Percentiles rank a stretch among this genome's conserved stretches.
These are phyloP conservation scores for Volvariella volvacea DNA, from an alignment of 1,284 basidiomycete genomes.

Conservation along the genomic window DNA sequence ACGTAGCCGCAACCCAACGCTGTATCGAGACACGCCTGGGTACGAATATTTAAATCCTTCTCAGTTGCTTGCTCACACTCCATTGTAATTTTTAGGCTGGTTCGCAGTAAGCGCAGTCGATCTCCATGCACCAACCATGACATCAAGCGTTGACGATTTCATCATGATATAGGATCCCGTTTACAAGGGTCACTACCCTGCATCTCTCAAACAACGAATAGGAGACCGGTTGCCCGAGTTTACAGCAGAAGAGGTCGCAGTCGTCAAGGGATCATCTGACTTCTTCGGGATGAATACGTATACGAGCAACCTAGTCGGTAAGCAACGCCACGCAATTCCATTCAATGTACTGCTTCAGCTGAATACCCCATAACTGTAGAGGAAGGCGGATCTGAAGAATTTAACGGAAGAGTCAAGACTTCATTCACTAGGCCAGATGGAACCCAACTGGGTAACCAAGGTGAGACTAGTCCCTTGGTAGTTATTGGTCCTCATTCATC, in stretches of 20 bases:
- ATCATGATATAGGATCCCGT: constrained; percentile 47
- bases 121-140: not conserved
- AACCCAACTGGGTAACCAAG: constrained; percentile 61
- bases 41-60: constrained; percentile 18
- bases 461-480: constrained; percentile 23
- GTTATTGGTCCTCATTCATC: constrained; percentile 2
- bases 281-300: constrained; percentile 74
- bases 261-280: constrained; percentile 66
- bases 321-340: constrained; percentile 17
- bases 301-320: constrained; percentile 63
- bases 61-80: constrained; percentile 8
- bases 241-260: constrained; percentile 49
- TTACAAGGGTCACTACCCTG: constrained; percentile 68
- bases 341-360: not conserved
- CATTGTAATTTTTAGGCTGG: constrained; percentile 34
- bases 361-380: constrained; percentile 34
- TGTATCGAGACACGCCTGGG: constrained; percentile 62
- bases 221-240: constrained; percentile 63
- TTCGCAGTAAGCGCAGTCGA: constrained; percentile 40
- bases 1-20: constrained; percentile 57
- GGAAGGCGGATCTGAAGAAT: constrained; percentile 57
- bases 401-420: constrained; percentile 56
- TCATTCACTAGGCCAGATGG: constrained; percentile 62
- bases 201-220: constrained; percentile 51
- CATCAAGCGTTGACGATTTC: not conserved